phyloP scores from a whole-genome alignment of 441 rosid genomes.

The Biscutella laevigata region DNA sequence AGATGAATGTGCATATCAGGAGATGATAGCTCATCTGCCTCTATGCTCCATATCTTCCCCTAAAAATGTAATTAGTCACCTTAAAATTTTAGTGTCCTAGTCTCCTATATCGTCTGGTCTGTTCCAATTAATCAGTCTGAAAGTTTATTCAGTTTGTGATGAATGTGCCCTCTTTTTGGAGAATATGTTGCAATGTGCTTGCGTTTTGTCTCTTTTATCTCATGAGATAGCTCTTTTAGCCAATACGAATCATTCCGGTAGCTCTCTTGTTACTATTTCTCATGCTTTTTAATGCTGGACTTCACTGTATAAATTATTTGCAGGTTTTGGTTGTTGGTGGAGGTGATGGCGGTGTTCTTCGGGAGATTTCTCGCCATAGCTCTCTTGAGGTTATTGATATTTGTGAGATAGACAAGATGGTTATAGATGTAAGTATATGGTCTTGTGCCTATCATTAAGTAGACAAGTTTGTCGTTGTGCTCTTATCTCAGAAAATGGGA shows the following conservation, averaged over 20 bases:
- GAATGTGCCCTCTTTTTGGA: neutral
- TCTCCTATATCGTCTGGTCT: neutral
- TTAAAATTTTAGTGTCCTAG: neutral
- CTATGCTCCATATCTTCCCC: slow-evolving; percentile 85
- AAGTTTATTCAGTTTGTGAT: neutral
- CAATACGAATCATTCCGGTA: neutral
- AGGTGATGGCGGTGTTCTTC: slow-evolving; percentile 94
- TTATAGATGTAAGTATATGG: slow-evolving; percentile 67
- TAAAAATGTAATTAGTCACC: slow-evolving; percentile 45
- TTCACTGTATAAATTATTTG: neutral
- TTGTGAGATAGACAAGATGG: slow-evolving; percentile 95
- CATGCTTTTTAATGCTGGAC: neutral
- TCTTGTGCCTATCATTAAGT: neutral
- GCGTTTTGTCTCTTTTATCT: neutral
- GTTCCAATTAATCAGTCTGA: neutral
- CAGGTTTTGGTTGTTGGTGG: slow-evolving; percentile 99
- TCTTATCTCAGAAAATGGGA: neutral
- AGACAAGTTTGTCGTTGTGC: neutral
- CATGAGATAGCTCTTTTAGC: neutral
- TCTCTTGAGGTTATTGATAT: slow-evolving; percentile 85
- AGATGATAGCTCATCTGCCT: slow-evolving; percentile 96
- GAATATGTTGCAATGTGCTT: slow-evolving; percentile 1
- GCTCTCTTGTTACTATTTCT: too few species aligned
- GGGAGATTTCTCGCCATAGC: slow-evolving; percentile 83
- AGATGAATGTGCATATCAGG: slow-evolving; percentile 97